Percentiles rank a stretch among this genome's conserved stretches.
Evolutionary conservation across 306 rosid genomes (phyloP).

Genomic region (Rosa rugosa): DNA sequence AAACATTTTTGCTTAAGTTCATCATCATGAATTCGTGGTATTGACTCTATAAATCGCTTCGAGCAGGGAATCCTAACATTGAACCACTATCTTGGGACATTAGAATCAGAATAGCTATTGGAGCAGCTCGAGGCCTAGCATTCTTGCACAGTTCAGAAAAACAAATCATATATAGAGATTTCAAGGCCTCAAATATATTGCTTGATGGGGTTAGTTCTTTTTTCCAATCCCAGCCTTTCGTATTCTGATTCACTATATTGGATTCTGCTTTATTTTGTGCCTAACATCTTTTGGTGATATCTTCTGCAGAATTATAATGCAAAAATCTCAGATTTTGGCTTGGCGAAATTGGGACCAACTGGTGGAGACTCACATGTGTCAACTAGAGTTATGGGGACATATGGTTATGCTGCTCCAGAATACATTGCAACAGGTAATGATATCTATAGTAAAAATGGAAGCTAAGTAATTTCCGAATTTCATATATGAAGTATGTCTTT

Average conservation of each 20-base stretch:
- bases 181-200: conserved; percentile 87
- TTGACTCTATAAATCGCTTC: conserved; percentile 4
- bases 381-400: conserved; percentile 81
- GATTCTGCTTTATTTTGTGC: neutral
- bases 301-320: conserved; percentile 63
- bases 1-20: neutral
- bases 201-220: conserved; percentile 71
- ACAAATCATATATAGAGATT: conserved; percentile 83
- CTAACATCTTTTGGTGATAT: conserved; percentile 10
- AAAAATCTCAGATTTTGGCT: conserved; percentile 82
- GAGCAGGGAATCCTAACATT: conserved; percentile 48
- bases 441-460: conserved; percentile 5
- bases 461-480: neutral
- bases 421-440: conserved; percentile 74
- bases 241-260: neutral
- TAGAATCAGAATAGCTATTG: conserved; percentile 71
- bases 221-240: neutral
- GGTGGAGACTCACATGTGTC: conserved; percentile 76
- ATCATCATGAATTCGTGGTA: neutral
- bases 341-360: conserved; percentile 83
- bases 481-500: neutral
- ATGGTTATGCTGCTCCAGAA: conserved; percentile 92
- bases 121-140: conserved; percentile 87
- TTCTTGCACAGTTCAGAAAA: conserved; percentile 73
- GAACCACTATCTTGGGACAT: conserved; percentile 70